Percentiles rank a stretch among this genome's conserved stretches.
These are phyloP conservation scores for Tarenaya hassleriana DNA, from an alignment of 345 rosid species.

Conservation along the genomic window DNA sequence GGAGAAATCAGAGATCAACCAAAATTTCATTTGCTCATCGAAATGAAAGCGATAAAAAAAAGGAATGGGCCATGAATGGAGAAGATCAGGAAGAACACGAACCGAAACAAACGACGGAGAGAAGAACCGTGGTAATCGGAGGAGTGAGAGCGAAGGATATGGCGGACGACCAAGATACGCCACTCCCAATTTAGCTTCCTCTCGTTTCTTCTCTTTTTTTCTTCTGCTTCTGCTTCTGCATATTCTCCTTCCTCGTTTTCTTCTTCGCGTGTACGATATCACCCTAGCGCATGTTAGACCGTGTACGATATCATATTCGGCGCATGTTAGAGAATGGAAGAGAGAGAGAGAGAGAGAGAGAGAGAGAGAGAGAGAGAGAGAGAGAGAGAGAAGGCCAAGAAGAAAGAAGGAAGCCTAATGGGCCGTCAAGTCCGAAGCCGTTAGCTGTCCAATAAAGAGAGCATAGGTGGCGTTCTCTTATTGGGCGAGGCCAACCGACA, in stretches of 20 bases:
- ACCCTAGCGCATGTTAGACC: constrained; percentile 24
- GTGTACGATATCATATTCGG: no score
- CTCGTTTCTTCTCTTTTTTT: background rate
- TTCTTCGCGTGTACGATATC: constrained; percentile 30
- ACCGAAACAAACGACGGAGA: constrained; percentile 18
- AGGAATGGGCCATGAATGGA: constrained; percentile 17
- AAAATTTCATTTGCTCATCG: constrained; percentile 14
- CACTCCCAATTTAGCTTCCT: constrained; percentile 24
- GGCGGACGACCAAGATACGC: constrained; percentile 30
- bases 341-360: no score
- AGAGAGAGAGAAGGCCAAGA: constrained; percentile 7
- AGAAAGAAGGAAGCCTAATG: constrained; percentile 24
- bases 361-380: background rate
- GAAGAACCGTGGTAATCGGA: constrained; percentile 21
- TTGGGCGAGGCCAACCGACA: background rate
- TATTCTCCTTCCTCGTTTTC: constrained; percentile 15
- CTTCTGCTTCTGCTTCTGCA: background rate
- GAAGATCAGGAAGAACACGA: constrained; percentile 6
- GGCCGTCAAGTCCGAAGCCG: constrained; percentile 15
- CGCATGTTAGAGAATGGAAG: no score
- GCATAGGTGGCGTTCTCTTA: no score
- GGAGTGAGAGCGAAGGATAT: constrained; percentile 16
- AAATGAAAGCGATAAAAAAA: constrained; percentile 7
- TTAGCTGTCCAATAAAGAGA: constrained; percentile 10
- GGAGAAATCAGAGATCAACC: constrained; percentile 11